A percentile compares a stretch with the other conserved stretches of the same genome.
These are phyloP conservation scores for Parachlorella kessleri DNA, from an alignment of 139 green algal genomes.

Conservation along the genomic window DNA sequence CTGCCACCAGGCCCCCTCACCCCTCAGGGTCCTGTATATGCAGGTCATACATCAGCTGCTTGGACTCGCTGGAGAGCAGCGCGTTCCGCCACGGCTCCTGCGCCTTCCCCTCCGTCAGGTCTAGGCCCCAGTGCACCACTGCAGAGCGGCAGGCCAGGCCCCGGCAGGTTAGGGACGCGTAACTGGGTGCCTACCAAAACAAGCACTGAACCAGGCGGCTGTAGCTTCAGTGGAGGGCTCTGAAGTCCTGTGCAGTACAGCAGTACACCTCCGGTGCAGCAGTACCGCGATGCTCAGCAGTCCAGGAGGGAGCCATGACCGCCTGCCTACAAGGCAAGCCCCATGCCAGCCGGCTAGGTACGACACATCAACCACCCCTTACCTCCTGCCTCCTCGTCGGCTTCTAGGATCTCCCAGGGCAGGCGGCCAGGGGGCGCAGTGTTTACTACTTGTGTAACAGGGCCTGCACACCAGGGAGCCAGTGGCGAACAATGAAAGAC, in stretches of 20 bases:
- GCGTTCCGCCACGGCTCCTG: conserved; percentile 35
- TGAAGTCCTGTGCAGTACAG: background rate
- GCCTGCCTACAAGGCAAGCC: too few relatives aligned
- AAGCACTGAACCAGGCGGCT: too few relatives aligned
- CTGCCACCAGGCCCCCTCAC: background rate
- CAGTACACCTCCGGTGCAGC: background rate
- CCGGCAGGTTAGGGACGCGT: too few relatives aligned
- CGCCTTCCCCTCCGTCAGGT: conserved; percentile 40
- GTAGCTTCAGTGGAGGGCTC: too few relatives aligned
- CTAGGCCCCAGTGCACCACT: conserved; percentile 32
- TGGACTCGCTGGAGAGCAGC: conserved; percentile 16
- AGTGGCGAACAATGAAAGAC: background rate
- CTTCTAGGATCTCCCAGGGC: conserved; percentile 37
- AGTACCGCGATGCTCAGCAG: too few relatives aligned
- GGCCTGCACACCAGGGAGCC: conserved; percentile 2
- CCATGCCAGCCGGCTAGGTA: background rate
- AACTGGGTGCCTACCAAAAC: too few relatives aligned
- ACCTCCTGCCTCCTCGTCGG: conserved; percentile 25
- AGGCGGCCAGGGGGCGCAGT: conserved; percentile 32
- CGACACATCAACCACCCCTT: background rate
- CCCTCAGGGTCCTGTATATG: conserved; percentile 22
- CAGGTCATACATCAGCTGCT: conserved; percentile 25
- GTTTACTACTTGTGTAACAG: conserved; percentile 16
- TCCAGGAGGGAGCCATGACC: too few relatives aligned
- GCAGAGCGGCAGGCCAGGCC: background rate